Conservation (phyloP, 139 green algal genomes). For the Micractinium conductrix region DNA sequence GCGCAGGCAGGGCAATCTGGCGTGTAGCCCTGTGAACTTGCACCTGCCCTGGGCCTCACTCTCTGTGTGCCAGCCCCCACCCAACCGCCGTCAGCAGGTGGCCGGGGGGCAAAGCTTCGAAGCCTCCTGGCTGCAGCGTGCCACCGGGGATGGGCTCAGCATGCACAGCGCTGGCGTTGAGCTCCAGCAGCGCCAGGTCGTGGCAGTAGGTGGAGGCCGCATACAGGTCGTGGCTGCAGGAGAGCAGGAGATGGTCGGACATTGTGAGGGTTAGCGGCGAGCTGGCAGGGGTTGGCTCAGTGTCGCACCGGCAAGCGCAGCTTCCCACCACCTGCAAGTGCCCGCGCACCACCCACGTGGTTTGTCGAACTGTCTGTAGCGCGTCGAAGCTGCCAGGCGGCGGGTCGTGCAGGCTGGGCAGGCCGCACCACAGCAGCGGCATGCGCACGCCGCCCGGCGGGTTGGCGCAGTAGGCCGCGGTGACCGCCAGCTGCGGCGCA, state of each 20-base stretch:
- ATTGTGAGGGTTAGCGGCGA: background rate
- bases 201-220: background rate
- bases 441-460: background rate
- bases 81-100: background rate
- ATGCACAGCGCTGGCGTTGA: constrained; percentile 3
- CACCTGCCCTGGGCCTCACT: background rate
- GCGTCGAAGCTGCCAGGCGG: background rate
- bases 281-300: background rate
- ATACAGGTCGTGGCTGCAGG: background rate
- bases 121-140: background rate
- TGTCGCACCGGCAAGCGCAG: background rate
- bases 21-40: background rate
- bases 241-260: background rate
- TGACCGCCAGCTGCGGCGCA: background rate
- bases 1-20: background rate
- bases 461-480: background rate
- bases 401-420: too few relatives aligned
- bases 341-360: background rate
- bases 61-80: background rate
- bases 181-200: background rate
- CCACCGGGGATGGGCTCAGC: background rate
- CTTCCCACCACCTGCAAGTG: background rate
- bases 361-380: background rate
- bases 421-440: background rate
- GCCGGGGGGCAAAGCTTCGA: background rate